Base-by-base conservation (phyloP, 2,329 filamentous ascomycete genomes). In the Periconia macrospinosa region DNA sequence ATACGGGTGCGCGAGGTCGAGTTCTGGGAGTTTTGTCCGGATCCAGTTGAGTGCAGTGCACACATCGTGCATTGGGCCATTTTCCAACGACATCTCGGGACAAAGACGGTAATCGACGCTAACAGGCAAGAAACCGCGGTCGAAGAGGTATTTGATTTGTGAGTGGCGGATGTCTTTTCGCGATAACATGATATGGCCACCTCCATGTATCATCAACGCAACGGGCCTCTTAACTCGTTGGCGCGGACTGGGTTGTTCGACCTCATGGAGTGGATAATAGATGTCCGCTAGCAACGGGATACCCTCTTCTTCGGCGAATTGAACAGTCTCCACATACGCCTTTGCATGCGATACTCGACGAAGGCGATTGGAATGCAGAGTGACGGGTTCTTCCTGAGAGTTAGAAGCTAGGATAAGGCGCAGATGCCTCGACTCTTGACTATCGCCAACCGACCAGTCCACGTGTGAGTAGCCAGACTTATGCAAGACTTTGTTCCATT, bases 381-480 rank as follows among this genome's bases (percentile, higher is more conserved):
- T 13, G 3, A n/a, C 33, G 15, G 33, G 33, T 37, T 13, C 5
- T n/a, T 37, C 5, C 11, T 37, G 11, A 5, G 11, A n/a, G 11
- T 37, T 37, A 10, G 11, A 43, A 3, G 14, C 41, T 11, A 43
- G 11, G 17, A 43, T n/a, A 11, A 43, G 19, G 11, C 17, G 41
- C 41, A 14, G 41, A 13, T 11, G 11, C 11, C 5, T 43, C 17
- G 17, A 19, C 17, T 43, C 41, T 3, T 11, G 6, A 3, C 10
- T 11, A 19, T n/a, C 17, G 19, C 59, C 61, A 42, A 57, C 53
- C 10, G 45, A 56, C 59, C 61, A 63, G 19, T 54, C 52, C 7
- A 62, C 56, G 30, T 51, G 49, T 7, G 49, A 48, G 18, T 48
- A 63, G 1, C 59, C 57, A 5, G 40, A 57, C 13, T 20, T 43